phyloP scores from a whole-genome alignment of 768 basidiomycete genomes.

The Postia placenta region DNA sequence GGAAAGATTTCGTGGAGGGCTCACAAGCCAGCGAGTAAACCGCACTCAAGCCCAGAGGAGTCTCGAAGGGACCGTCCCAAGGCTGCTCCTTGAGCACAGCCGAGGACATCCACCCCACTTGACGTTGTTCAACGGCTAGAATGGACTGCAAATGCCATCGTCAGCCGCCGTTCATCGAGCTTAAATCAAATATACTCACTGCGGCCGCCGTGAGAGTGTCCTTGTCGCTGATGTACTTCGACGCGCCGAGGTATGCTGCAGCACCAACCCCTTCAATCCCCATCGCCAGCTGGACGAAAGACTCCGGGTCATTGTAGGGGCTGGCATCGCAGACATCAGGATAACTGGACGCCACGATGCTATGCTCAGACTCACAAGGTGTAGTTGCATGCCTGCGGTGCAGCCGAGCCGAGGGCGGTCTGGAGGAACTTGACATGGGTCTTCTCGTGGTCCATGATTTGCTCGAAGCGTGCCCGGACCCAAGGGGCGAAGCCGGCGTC shows the following conservation, averaged over 20 bases:
- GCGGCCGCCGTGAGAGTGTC: slow-evolving; percentile 48
- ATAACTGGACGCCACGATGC: background rate
- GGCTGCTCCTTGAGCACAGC: slow-evolving; percentile 35
- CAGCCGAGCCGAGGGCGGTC: slow-evolving; percentile 35
- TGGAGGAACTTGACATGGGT: slow-evolving; percentile 51
- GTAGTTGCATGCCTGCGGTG: slow-evolving; percentile 54
- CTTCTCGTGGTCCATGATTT: slow-evolving; percentile 51
- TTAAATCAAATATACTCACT: background rate
- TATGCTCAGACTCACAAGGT: slow-evolving; percentile 36
- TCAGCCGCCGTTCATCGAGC: background rate
- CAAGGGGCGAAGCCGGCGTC: slow-evolving; percentile 41
- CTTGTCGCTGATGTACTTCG: slow-evolving; percentile 34
- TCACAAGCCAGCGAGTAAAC: slow-evolving; percentile 38
- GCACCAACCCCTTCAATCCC: slow-evolving; percentile 49
- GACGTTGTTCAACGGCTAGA: slow-evolving; percentile 48
- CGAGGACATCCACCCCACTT: slow-evolving; percentile 42
- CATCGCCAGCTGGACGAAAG: slow-evolving; percentile 41
- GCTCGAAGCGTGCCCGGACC: slow-evolving; percentile 42
- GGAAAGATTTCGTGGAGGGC: background rate
- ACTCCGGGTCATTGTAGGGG: slow-evolving; percentile 35
- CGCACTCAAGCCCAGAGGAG: slow-evolving; percentile 24
- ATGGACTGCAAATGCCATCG: slow-evolving; percentile 28
- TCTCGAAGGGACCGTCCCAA: slow-evolving; percentile 44
- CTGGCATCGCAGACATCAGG: slow-evolving; percentile 13
- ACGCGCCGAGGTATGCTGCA: slow-evolving; percentile 55